These are phyloP conservation scores for Naganishia onofrii DNA, from an alignment of 768 basidiomycete species.

Conservation along the genomic window DNA sequence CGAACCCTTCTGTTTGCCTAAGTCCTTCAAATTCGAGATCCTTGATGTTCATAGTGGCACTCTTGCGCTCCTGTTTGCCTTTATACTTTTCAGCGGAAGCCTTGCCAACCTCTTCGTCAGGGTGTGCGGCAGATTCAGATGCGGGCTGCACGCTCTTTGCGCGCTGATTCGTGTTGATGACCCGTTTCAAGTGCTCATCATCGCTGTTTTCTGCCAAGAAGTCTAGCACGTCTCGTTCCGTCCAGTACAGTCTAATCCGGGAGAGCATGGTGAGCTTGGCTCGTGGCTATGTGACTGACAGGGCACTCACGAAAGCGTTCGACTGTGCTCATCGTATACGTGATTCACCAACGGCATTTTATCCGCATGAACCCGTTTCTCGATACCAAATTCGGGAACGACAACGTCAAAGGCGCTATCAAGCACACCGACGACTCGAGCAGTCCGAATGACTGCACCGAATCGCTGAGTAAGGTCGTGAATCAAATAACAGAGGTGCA, in stretches of 20 bases:
- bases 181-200: constrained; percentile 91
- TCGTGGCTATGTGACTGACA: not conserved
- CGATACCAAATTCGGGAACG: constrained; percentile 94
- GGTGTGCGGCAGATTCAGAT: constrained; percentile 76
- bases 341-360: constrained; percentile 99
- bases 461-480: constrained; percentile 90
- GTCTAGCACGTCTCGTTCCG: constrained; percentile 83
- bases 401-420: constrained; percentile 97
- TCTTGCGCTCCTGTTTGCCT: constrained; percentile 65
- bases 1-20: constrained; percentile 48
- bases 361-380: constrained; percentile 97
- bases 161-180: constrained; percentile 57
- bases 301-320: constrained; percentile 61
- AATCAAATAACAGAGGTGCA: constrained; percentile 91
- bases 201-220: constrained; percentile 95
- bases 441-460: constrained; percentile 91
- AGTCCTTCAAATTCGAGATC: constrained; percentile 70
- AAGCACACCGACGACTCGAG: constrained; percentile 91
- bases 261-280: not conserved
- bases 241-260: constrained; percentile 81
- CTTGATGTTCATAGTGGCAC: constrained; percentile 70
- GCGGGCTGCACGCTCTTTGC: constrained; percentile 73
- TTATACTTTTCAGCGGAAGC: constrained; percentile 61
- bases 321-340: constrained; percentile 90
- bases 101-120: constrained; percentile 82